Conservation (phyloP, 2,329 filamentous ascomycete genomes). For the Magnaporthiopsis poae region DNA sequence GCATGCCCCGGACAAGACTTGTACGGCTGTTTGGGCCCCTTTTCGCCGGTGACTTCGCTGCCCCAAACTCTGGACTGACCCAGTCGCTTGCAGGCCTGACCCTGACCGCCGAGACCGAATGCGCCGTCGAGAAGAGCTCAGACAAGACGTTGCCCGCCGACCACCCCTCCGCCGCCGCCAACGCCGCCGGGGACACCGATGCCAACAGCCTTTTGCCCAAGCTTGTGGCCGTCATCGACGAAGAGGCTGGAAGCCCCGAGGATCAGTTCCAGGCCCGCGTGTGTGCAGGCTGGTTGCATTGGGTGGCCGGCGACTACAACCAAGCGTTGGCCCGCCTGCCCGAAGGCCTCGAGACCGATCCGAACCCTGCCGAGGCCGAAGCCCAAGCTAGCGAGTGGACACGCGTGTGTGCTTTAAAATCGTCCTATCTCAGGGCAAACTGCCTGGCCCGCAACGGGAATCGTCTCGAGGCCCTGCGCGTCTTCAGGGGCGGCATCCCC, state of each 20-base stretch:
- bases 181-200: slow-evolving; percentile 29
- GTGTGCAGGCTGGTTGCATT: slow-evolving; percentile 78
- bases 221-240: slow-evolving; percentile 47
- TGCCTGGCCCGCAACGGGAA: slow-evolving; percentile 41
- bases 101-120: slow-evolving; percentile 60
- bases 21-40: slow-evolving; percentile 41
- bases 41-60: slow-evolving; percentile 11
- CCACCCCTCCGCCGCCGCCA: slow-evolving; percentile 32
- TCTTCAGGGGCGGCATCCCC: slow-evolving; percentile 57
- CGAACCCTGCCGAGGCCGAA: slow-evolving; percentile 34
- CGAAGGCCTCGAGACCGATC: slow-evolving; percentile 45
- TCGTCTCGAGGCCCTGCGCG: slow-evolving; percentile 50
- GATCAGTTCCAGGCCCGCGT: slow-evolving; percentile 70
- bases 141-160: slow-evolving; percentile 28
- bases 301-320: slow-evolving; percentile 60
- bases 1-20: slow-evolving; percentile 75
- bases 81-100: slow-evolving; percentile 47
- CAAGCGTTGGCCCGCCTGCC: slow-evolving; percentile 54
- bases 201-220: slow-evolving; percentile 36
- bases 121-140: slow-evolving; percentile 49
- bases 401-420: slow-evolving; percentile 69
- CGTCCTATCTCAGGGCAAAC: slow-evolving; percentile 65
- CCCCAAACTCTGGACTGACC: slow-evolving; percentile 16
- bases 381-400: slow-evolving; percentile 64
- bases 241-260: slow-evolving; percentile 42